Base-by-base conservation (phyloP, 176 grass and related monocot genomes). In the Ensete glaucum region DNA sequence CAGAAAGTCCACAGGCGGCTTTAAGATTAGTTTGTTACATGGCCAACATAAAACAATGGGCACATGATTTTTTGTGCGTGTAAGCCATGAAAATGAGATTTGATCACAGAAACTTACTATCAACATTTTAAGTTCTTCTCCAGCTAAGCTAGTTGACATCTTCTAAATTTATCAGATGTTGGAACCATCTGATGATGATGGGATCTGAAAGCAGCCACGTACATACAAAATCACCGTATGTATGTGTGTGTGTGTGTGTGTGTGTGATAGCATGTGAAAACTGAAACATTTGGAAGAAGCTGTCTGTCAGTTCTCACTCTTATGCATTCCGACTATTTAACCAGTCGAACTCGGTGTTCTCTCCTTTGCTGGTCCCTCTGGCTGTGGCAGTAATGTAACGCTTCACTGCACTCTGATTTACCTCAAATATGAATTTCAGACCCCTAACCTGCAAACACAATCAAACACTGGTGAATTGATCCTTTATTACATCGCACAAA, bases 341-440 rank as follows among this genome's bases (percentile, higher is more conserved):
- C 54, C 73, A 75, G 23, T 75, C 55, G 6, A 29, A 60, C 49
- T 24, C 26, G 0, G 52, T 11, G 10, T 15, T 29, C 54, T 34
- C 26, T 16, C 27, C 17, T 50, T 50, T 14, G 3, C 55, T 43
- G 24, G 16, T 24, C 15, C 17, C 14, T 14, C 9, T 60, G 10
- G 22, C 53, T 9, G 24, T 52, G n/a, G 51, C 21, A 1, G 27
- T 0, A 24, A 82, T 17, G 12, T 50, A 76, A 2, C 5, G 51
- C 21, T n/a, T 80, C 43, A 64, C 78, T n/a, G 68, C 78, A 10
- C 29, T 72, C 69, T 82, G 73, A 57, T 87, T 81, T 52, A 72
- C 70, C 56, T 89, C 69, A n/a, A 92, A 89, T 67, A 92, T 85
- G 64, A 92, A 88, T 69, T 77, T 82, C 82, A 87, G 77, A 23